Base-by-base conservation (phyloP, 2,329 filamentous ascomycete genomes). In the Colletotrichum orchidophilum region DNA sequence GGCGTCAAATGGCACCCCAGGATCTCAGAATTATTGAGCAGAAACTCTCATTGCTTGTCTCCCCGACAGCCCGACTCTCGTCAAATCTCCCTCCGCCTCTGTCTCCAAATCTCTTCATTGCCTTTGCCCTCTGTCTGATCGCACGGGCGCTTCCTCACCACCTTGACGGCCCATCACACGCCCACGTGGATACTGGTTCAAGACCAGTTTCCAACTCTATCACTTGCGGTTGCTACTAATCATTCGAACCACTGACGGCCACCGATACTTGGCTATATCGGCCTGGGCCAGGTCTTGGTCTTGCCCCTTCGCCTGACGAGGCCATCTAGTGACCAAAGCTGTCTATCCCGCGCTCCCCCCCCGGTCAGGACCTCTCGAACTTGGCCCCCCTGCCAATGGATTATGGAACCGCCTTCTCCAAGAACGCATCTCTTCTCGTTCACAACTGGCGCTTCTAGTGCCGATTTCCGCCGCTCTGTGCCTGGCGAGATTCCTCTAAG, bases 1-100 rank as follows among this genome's bases (percentile, higher is more conserved):
- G 64, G 69, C 69, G 69, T 58, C 53, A 63, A 24, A 59, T 63
- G 46, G 24, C 24, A 68, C 69, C 64, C 65, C 59, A 24, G 67
- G 31, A 66, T 55, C 55, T 50, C 64, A 35, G 58, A 67, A 26
- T 59, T 52, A 42, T 29, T 49, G n/a, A 33, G 35, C 54, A 39
- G n/a, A 35, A 58, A 55, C 15, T 33, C 54, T 50, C 42, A 35
- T 62, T 31, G 15, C 61, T 67, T 35, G 61, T 65, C 24, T 21
- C 29, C 15, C 29, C 21, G n/a, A n/a, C n/a, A n/a, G n/a, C n/a
- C n/a, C n/a, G n/a, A n/a, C n/a, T n/a, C n/a, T n/a, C n/a, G n/a
- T n/a, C n/a, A n/a, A n/a, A n/a, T n/a, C n/a, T n/a, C n/a, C n/a
- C n/a, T n/a, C n/a, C n/a, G n/a, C n/a, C n/a, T n/a, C n/a, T n/a